phyloP scores from a whole-genome alignment of 108 stramenopile genomes.

The Cylindrotheca closterium region DNA sequence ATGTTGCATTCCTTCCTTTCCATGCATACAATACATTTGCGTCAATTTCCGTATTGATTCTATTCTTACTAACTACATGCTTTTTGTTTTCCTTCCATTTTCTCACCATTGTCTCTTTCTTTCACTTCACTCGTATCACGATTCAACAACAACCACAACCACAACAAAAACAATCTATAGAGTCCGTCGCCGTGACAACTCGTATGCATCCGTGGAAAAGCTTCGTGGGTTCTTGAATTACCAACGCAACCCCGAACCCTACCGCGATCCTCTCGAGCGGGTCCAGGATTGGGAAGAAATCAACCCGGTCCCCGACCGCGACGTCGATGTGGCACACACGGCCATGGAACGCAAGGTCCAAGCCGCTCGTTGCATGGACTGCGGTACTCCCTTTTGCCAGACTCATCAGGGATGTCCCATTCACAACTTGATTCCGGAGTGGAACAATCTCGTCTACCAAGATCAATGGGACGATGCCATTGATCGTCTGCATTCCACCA shows the following conservation, averaged over 20 bases:
- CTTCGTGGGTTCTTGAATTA: constrained; percentile 94
- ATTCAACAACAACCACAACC: too few species aligned
- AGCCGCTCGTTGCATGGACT: constrained; percentile 97
- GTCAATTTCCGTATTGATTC: too few species aligned
- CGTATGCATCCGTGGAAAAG: constrained; percentile 85
- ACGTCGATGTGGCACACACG: constrained; percentile 80
- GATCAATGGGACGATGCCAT: constrained; percentile 94
- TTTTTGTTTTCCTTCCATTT: background rate
- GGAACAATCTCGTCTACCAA: constrained; percentile 96
- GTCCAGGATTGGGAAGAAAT: constrained; percentile 95
- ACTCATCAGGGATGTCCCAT: constrained; percentile 97
- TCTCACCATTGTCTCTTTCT: background rate
- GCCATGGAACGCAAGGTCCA: constrained; percentile 90
- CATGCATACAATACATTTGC: too few species aligned
- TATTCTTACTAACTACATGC: background rate
- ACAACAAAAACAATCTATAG: too few species aligned
- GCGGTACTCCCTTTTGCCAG: constrained; percentile 97
- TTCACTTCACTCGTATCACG: background rate
- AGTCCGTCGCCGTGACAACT: constrained; percentile 91
- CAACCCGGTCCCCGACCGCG: constrained; percentile 68
- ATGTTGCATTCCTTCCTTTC: too few species aligned
- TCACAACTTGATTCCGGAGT: constrained; percentile 97
- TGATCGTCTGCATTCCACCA: constrained; percentile 92
- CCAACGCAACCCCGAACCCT: constrained; percentile 95
- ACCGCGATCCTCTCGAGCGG: constrained; percentile 89